Evolutionary conservation across 1,139 yeast genomes (phyloP).

Genomic region (Blastobotrys ciferrii): DNA sequence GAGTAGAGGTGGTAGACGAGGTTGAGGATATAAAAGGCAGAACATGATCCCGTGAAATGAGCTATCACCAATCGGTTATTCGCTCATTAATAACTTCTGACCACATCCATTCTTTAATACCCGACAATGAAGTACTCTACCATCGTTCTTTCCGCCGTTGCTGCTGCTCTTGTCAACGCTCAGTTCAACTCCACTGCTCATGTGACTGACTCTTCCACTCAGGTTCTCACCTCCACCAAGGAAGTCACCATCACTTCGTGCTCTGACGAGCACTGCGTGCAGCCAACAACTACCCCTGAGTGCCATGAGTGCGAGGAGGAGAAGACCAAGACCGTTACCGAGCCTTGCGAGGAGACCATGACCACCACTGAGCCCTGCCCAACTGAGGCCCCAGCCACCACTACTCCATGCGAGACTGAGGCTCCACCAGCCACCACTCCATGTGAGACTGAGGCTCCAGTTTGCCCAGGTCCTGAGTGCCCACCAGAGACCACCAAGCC

Average conservation of each 20-base stretch:
- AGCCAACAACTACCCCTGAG: too few species aligned
- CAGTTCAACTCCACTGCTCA: conserved; percentile 22
- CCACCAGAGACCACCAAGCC: background rate
- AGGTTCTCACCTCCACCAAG: conserved; percentile 17
- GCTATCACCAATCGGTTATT: conserved; percentile 4
- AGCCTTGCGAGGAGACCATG: conserved; percentile 1
- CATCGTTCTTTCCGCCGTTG: conserved; percentile 25
- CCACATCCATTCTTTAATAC: background rate
- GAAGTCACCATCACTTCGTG: conserved; percentile 29
- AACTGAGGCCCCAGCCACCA: conserved; percentile 9
- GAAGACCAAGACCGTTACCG: conserved; percentile 11
- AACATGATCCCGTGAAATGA: too few species aligned
- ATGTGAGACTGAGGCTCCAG: background rate
- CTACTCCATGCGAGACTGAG: conserved; percentile 9
- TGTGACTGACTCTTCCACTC: conserved; percentile 24
- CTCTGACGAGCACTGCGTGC: too few species aligned
- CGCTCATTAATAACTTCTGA: conserved; percentile 8
- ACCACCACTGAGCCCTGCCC: conserved; percentile 10
- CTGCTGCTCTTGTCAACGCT: conserved; percentile 27
- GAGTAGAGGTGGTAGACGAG: too few species aligned
- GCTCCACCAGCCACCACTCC: conserved; percentile 1
- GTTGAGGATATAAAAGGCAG: too few species aligned
- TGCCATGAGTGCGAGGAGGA: conserved; percentile 13
- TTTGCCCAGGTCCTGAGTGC: conserved; percentile 5
- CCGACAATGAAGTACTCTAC: conserved; percentile 30